Evolutionary conservation across 148 eudicot species (phyloP).

Genomic region (Fagopyrum esculentum): DNA sequence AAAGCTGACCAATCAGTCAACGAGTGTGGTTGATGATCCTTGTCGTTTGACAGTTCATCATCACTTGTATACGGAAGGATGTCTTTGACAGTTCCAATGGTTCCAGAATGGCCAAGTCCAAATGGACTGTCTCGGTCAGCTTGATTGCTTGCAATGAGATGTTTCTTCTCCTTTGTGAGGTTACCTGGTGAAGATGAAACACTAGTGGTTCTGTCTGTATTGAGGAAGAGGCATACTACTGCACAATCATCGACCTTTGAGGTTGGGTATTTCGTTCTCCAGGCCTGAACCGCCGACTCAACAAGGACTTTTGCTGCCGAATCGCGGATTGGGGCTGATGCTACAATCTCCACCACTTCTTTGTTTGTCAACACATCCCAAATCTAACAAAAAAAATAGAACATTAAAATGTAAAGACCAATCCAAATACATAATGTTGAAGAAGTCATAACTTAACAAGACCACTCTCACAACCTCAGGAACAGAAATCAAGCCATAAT

Average conservation of each 20-base stretch:
- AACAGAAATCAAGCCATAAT: too few species aligned
- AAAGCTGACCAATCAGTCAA: neutral
- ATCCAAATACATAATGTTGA: too few species aligned
- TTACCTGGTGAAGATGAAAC: constrained; percentile 23
- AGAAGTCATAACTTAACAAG: too few species aligned
- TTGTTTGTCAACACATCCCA: constrained; percentile 89
- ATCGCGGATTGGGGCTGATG: constrained; percentile 46
- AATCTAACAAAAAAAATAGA: constrained; percentile 29
- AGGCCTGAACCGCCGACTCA: constrained; percentile 62
- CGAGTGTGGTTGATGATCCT: neutral
- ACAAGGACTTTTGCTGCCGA: constrained; percentile 56
- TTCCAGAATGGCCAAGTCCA: neutral
- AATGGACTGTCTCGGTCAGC: too few species aligned
- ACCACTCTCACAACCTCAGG: too few species aligned
- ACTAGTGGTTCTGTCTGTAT: constrained; percentile 21
- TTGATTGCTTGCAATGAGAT: neutral
- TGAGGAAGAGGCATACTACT: constrained; percentile 67
- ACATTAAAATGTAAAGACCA: neutral
- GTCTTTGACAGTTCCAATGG: neutral
- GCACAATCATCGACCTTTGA: constrained; percentile 30
- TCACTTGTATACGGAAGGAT: constrained; percentile 3
- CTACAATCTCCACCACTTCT: constrained; percentile 69
- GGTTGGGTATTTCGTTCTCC: constrained; percentile 72
- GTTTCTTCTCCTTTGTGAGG: neutral
- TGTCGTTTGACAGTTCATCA: neutral